Conservation (phyloP, 2,329 filamentous ascomycete genomes). For the Pseudogymnoascus sp. region DNA sequence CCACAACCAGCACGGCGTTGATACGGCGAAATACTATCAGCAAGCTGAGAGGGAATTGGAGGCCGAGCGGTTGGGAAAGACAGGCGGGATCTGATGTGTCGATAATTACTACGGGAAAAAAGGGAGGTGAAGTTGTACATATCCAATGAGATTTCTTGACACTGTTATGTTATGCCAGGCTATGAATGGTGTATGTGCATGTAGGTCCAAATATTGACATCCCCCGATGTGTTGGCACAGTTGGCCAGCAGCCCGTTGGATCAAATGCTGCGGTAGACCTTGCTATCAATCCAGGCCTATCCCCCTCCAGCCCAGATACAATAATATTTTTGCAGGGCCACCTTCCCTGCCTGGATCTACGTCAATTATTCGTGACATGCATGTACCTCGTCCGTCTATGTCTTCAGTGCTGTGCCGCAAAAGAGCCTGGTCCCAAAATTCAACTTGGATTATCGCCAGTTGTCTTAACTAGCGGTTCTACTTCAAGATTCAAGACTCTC, state of each 20-base stretch:
- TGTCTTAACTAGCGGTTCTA: conserved; percentile 21
- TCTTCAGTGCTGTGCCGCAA: neutral
- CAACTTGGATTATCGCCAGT: neutral
- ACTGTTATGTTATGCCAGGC: neutral
- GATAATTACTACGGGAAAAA: conserved; percentile 4
- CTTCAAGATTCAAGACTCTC: conserved; percentile 27
- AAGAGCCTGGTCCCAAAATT: neutral
- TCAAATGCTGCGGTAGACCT: neutral
- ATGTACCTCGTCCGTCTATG: neutral
- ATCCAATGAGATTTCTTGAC: conserved; percentile 5
- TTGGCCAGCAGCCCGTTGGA: neutral
- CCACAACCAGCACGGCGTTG: conserved; percentile 89
- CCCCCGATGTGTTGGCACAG: neutral
- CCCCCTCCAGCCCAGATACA: no score
- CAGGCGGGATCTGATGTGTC: conserved; percentile 3
- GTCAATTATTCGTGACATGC: neutral
- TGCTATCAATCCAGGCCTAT: neutral
- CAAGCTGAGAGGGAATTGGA: conserved; percentile 92
- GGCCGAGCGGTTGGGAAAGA: conserved; percentile 46
- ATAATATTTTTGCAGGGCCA: neutral
- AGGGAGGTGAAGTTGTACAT: conserved; percentile 6
- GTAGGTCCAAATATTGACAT: neutral
- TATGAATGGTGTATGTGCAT: neutral
- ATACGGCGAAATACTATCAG: conserved; percentile 97
- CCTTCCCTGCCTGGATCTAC: neutral